Base-by-base conservation (phyloP, 169 alveolate genomes). In the Plasmodium sp. region DNA sequence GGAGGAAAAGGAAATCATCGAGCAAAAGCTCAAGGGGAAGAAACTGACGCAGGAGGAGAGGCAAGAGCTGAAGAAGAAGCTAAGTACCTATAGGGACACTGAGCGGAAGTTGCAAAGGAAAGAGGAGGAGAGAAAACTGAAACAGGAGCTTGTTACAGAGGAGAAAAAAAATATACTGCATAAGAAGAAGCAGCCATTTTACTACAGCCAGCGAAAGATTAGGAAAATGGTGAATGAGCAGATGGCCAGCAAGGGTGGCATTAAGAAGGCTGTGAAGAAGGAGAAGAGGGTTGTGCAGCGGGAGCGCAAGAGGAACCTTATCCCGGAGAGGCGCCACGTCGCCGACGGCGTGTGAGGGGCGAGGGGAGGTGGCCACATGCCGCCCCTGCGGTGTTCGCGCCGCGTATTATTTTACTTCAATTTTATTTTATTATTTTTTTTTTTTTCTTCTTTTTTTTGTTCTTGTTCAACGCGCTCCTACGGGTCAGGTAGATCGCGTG, bases 81-180 rank as follows among this genome's bases (percentile, higher is more conserved):
- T 74, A 14, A 56, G 39, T 85, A 56, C 79, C 79, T 85, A 74
- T 85, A 85, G 54, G 39, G 79, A 73, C 67, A 51, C 81, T 1
- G 93, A 85, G 27, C 80, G 58, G 33, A 9, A 74, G 39, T 18
- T 85, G 41, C 79, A 85, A 74, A 85, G 79, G 43, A 85, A 85
- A 16, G 93, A 85, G 41, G 93, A 85, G 56, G 93, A 85, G 74
- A 54, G 93, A 31, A 85, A 85, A 74, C 62, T 85, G 75, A 85
- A 85, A 85, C 62, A 73, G 22, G 54, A 74, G 27, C 62, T 85
- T 12, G 80, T 85, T 12, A 56, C 67, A n/a, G 67, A 85, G 71
- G 93, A 85, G 41, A 85, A 85, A 33, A 36, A 85, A 74, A 85
- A 85, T 5, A 85, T 85, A 33, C 56, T 85, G 51, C 58, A 34